Evolutionary conservation across 345 rosid species (phyloP).

Genomic region (Gossypium sturtianum): DNA sequence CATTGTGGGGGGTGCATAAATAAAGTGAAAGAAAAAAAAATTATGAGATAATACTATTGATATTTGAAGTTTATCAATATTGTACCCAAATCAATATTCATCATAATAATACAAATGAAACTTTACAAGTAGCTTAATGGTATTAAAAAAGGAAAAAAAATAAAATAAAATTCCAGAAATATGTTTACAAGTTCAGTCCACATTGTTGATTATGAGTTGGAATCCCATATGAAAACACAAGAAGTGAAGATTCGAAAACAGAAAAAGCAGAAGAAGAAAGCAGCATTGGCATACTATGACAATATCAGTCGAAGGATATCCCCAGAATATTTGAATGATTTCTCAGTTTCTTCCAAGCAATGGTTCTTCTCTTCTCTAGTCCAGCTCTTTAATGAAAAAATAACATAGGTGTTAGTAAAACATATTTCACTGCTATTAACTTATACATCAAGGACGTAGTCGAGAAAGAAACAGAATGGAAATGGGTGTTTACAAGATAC

Average conservation of each 20-base stretch:
- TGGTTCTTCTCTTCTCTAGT: conserved; percentile 82
- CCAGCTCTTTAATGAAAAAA: conserved; percentile 49
- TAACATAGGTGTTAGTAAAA: neutral
- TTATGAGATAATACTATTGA: too few relatives aligned
- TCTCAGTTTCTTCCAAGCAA: conserved; percentile 94
- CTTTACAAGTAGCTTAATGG: neutral
- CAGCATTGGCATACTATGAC: conserved; percentile 21
- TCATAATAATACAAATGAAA: neutral
- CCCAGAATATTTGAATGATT: conserved; percentile 87
- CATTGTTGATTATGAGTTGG: neutral
- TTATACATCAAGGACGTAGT: neutral
- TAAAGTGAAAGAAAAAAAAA: too few relatives aligned
- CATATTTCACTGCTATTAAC: too few relatives aligned
- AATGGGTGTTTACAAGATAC: neutral
- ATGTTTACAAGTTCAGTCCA: neutral
- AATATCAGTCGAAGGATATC: conserved; percentile 80
- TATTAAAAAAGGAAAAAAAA: neutral
- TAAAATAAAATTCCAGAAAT: neutral
- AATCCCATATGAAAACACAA: neutral
- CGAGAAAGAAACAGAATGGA: neutral
- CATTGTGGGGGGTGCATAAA: too few relatives aligned
- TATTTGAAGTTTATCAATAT: neutral
- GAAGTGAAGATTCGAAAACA: neutral
- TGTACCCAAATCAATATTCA: neutral
- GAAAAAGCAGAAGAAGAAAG: neutral